Evolutionary conservation across 345 rosid species (phyloP).

Genomic region (Gynandropsis gynandra): DNA sequence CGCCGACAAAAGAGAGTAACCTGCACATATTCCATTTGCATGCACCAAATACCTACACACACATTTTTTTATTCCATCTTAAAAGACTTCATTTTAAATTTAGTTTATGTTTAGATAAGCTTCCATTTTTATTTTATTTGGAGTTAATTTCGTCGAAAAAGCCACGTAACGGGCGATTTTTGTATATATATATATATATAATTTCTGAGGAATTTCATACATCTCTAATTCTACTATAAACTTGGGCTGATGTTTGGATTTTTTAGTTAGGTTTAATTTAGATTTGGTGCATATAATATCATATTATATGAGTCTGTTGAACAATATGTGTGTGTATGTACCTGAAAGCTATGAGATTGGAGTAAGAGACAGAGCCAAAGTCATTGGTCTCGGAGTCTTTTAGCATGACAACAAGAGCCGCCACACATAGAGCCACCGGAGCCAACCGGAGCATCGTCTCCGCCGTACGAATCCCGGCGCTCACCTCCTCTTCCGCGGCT

Average conservation of each 20-base stretch:
- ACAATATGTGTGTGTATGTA: no score
- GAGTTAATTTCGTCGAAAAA: no score
- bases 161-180: no score
- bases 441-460: conserved; percentile 33
- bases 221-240: no score
- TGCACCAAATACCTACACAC: conserved; percentile 75
- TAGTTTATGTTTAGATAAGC: no score
- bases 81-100: no score
- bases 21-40: conserved; percentile 95
- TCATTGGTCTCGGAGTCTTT: conserved; percentile 24
- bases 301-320: no score
- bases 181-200: background rate
- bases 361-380: conserved; percentile 29
- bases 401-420: conserved; percentile 32
- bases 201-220: no score
- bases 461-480: conserved; percentile 22
- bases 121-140: no score
- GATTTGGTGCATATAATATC: no score
- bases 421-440: conserved; percentile 33
- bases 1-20: conserved; percentile 86
- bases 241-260: no score
- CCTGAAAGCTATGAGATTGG: conserved; percentile 21
- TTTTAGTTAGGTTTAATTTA: no score
- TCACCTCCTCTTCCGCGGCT: conserved; percentile 15
- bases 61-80: background rate